Base-by-base conservation (phyloP, 345 rosid species). In the Populus deltoides region DNA sequence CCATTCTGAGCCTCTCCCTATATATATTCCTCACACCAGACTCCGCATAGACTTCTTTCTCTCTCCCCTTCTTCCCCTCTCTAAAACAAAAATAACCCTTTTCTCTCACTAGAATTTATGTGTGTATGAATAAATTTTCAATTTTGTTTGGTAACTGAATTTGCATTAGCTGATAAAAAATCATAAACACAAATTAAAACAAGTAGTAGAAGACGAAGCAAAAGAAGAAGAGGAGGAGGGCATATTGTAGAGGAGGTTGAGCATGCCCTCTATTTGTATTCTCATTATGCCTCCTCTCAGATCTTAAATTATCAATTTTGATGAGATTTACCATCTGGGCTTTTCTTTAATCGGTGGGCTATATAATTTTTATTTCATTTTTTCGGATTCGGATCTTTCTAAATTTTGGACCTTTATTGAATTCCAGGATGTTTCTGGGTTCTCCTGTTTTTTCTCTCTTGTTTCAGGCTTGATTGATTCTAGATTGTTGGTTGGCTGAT, bases 281-380 rank as follows among this genome's bases (percentile, higher is more conserved):
- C 62, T 70, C 87, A 83, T 83, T 83, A 68, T 80, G 81, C 82
- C 87, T 87, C 89, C 88, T 84, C 86, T 86, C 94, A 89, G 97
- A 91, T 92, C 98, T 89, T 86, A 88, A 84, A 71, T 88, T 51
- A 61, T 49, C 36, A 47, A 80, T 73, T 66, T 70, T 38, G 67
- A 71, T 59, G 70, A 89, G 93, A 90, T 94, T 91, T 87, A 77
- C 77, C 88, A 86, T 86, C 91, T 90, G 89, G 95, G 92, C 86
- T 83, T 63, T 84, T 77, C 80, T 87, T 80, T 81, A 82, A 87
- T 91, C 87, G 92, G 93, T 91, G 89, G 86, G 92, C 90, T 86
- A 85, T 77, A 51, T 62, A 24, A 36, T 57, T 57, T n/a, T n/a
- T 11, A n/a, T n/a, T 57, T 57, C 9, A 41, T 41, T 43, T 43